Evolutionary conservation across 176 grass and related monocot genomes (phyloP).

Genomic region (Pharus latifolius): DNA sequence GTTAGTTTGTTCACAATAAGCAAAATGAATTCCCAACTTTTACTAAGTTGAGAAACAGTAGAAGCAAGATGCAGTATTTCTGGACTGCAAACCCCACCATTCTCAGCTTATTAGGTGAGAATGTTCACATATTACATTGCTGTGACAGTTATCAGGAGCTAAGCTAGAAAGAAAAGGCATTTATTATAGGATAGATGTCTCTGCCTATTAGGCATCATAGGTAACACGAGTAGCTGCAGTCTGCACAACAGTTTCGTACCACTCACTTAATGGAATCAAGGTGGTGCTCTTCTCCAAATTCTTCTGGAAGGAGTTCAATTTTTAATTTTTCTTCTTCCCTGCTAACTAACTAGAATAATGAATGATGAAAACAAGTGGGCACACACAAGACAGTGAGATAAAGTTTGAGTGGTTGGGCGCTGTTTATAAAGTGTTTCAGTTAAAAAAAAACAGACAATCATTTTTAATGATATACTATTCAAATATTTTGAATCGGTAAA

Average conservation of each 20-base stretch:
- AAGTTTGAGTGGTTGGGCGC: too few species aligned
- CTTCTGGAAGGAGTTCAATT: too few species aligned
- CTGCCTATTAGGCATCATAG: neutral
- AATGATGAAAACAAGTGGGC: too few species aligned
- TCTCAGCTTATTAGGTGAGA: neutral
- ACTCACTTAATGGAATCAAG: neutral
- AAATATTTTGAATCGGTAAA: too few species aligned
- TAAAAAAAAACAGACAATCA: too few species aligned
- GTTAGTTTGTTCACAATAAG: too few species aligned
- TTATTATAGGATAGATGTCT: neutral
- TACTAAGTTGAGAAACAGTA: neutral
- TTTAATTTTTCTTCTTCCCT: too few species aligned
- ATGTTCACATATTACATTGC: neutral
- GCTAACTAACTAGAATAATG: too few species aligned
- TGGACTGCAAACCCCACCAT: neutral
- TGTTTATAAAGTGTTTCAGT: too few species aligned
- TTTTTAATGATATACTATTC: too few species aligned
- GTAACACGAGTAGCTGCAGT: neutral
- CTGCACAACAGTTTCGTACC: neutral
- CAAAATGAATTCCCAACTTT: neutral
- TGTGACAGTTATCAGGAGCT: neutral
- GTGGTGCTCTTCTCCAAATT: neutral
- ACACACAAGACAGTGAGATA: too few species aligned
- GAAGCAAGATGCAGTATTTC: neutral
- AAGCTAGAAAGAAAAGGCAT: neutral